Evolutionary conservation across 2,329 filamentous ascomycete species (phyloP), one percentile per base, ranked within the genome.

Genomic region (Clonostachys chloroleuca): DNA sequence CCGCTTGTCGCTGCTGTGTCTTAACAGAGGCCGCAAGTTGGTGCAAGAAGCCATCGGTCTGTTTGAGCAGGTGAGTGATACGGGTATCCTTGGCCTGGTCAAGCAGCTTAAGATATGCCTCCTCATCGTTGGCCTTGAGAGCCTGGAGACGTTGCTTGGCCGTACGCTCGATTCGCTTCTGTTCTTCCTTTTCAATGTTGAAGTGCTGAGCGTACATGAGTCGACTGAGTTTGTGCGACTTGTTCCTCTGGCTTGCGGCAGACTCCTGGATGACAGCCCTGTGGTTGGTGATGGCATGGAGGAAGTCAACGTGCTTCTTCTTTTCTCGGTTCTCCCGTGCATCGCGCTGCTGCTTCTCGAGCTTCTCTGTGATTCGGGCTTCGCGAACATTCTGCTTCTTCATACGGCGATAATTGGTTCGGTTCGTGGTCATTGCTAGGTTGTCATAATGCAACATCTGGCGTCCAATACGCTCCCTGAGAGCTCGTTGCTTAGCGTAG

Each of bases 61-160:
- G 94, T 63, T 89, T 90, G 58, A 99, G 86, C 61, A 99, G 74
- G 66, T 99, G 94, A 9, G 94, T 96, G 54, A 99, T 99, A 84
- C 94, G 92, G 37, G 92, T 97, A 74, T 99, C 94, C 76, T 99
- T 99, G 60, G 94, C 94, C 69, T 99, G 92, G 62, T 95, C 94
- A 59, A 99, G 86, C 62, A 99, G 79, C 70, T 96, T 96, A 70
- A 99, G 82, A 66, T 99, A 99, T 1, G 94, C 95, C 72, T 97
- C 94, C 73, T 99, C 94, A 67, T 99, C 94, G 83, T 99, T 95
- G 59, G 94, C 92, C 73, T 96, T 97, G 65, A 99, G 80, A 51
- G 94, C 94, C 69, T 97, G 92, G 55, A 99, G 84, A 96, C 94
- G 94, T 69, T 99, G 94, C 77, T 99, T 99, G 54, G 94, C 94